Percentiles rank a stretch among this genome's conserved stretches.
Conservation (phyloP, 129 eudicot genomes). For the Pittosporum tobira region DNA sequence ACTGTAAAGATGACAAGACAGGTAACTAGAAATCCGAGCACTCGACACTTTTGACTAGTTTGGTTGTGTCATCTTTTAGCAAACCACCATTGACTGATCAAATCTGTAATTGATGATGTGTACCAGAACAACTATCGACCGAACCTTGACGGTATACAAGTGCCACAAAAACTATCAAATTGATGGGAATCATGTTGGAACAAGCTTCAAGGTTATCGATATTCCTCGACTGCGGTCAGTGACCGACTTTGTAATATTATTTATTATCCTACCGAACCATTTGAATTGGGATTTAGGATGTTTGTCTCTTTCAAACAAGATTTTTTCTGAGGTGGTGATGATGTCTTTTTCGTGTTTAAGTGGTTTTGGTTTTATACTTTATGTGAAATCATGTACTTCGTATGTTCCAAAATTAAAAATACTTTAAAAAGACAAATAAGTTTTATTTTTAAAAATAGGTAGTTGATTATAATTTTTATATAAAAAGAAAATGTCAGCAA, state of each 20-base stretch:
- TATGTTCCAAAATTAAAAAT: too few species aligned
- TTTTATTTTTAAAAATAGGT: too few species aligned
- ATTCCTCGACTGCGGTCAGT: constrained; percentile 16
- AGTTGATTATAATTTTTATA: too few species aligned
- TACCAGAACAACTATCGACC: background rate
- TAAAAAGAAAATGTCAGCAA: too few species aligned
- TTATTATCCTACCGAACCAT: background rate
- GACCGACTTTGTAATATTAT: background rate
- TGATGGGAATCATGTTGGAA: background rate
- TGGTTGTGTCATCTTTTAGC: background rate
- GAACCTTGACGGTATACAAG: too few species aligned
- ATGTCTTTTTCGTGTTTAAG: background rate
- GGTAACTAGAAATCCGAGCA: constrained; percentile 7
- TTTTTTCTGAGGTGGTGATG: background rate
- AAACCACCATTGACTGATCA: too few species aligned
- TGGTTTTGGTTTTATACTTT: background rate
- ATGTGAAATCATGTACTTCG: too few species aligned
- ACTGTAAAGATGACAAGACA: constrained; percentile 14
- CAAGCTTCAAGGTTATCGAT: background rate
- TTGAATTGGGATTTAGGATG: background rate
- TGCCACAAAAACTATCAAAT: too few species aligned
- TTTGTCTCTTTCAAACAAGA: background rate
- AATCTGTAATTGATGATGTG: constrained; percentile 3
- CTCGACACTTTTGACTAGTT: background rate
- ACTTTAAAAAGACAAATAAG: too few species aligned